These are phyloP conservation scores for Penicillium polonicum DNA, from an alignment of 2,329 filamentous ascomycete genomes.

Conservation along the genomic window DNA sequence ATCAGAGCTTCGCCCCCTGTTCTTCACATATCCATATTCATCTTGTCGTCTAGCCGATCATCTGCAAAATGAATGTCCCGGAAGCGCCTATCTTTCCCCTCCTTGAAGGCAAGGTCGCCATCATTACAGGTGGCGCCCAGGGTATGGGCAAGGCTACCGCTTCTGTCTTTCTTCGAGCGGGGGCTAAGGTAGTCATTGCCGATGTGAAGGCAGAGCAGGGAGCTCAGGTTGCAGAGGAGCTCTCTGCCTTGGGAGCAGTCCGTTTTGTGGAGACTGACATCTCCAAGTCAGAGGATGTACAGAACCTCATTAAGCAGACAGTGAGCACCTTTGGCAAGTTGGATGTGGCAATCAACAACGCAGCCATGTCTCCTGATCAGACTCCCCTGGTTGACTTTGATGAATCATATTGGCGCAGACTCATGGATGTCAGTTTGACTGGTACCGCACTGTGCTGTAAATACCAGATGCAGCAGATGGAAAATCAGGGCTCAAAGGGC, in stretches of 20 bases:
- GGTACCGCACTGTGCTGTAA: slow-evolving; percentile 33
- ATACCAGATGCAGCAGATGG: slow-evolving; percentile 45
- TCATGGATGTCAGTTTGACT: slow-evolving; percentile 43
- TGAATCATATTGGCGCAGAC: slow-evolving; percentile 34
- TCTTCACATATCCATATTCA: background rate
- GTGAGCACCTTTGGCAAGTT: slow-evolving; percentile 38
- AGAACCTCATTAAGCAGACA: slow-evolving; percentile 33
- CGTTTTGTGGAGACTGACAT: slow-evolving; percentile 29
- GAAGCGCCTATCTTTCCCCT: slow-evolving; percentile 5
- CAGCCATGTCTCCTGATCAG: slow-evolving; percentile 28
- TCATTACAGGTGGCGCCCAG: slow-evolving; percentile 30
- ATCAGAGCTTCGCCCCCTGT: background rate
- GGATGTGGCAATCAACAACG: slow-evolving; percentile 48
- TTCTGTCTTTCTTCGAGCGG: slow-evolving; percentile 70
- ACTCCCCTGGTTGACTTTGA: slow-evolving; percentile 36
- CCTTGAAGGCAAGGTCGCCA: slow-evolving; percentile 16
- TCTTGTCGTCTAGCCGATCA: background rate
- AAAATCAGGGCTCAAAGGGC: slow-evolving; percentile 28
- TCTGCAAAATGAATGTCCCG: background rate
- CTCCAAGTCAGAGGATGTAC: slow-evolving; percentile 32
- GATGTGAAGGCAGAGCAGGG: slow-evolving; percentile 61
- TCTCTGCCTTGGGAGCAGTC: slow-evolving; percentile 17
- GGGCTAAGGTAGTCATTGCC: slow-evolving; percentile 72
- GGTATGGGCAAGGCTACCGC: slow-evolving; percentile 36
- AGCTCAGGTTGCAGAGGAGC: slow-evolving; percentile 12